These are phyloP conservation scores for Pterocarpus macrocarpus DNA, from an alignment of 306 rosid genomes.

Conservation along the genomic window DNA sequence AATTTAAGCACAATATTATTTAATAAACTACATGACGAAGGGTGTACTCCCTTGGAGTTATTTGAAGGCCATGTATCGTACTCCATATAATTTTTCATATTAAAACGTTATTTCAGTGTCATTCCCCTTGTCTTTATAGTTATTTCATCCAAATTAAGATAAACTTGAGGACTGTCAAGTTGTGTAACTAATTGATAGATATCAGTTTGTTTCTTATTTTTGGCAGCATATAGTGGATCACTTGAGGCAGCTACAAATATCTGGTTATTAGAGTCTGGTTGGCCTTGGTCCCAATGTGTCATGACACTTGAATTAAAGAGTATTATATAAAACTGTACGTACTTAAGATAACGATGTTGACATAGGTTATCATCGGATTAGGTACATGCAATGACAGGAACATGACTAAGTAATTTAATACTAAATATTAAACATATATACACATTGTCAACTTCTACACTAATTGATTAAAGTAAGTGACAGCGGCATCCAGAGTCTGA, in stretches of 20 bases:
- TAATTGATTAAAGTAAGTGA: constrained; percentile 1
- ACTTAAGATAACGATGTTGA: constrained; percentile 18
- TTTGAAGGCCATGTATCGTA: too few relatives aligned
- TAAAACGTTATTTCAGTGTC: not conserved
- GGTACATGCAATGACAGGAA: not conserved
- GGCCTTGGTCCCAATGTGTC: constrained; percentile 5
- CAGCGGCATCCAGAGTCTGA: not conserved
- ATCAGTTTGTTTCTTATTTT: not conserved
- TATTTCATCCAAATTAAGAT: constrained; percentile 10
- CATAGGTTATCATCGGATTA: not conserved
- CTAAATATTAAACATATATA: not conserved
- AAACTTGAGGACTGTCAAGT: not conserved
- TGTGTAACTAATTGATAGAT: not conserved
- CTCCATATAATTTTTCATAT: not conserved
- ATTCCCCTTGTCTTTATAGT: not conserved
- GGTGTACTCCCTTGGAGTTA: not conserved
- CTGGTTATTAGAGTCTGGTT: not conserved
- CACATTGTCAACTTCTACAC: not conserved
- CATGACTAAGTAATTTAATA: not conserved
- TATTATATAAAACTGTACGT: not conserved
- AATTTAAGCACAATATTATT: too few relatives aligned
- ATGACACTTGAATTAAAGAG: not conserved
- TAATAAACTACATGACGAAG: not conserved
- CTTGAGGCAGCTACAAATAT: not conserved
- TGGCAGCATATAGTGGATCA: not conserved